phyloP scores from a whole-genome alignment of 129 eudicot species.

The Flaveria ramosissima region DNA sequence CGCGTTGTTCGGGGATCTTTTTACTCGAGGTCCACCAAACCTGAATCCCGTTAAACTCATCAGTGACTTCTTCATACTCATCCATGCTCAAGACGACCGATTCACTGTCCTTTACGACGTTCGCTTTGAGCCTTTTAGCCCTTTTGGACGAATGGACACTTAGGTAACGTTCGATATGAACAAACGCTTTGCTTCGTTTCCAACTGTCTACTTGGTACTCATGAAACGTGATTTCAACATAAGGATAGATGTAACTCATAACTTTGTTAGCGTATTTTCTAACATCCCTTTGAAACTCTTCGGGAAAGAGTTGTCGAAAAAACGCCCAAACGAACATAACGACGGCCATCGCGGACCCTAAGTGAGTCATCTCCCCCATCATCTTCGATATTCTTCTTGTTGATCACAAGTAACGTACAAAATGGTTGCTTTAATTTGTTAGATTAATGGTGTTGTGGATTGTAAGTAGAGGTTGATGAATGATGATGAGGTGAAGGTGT shows the following conservation, averaged over 20 bases:
- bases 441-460: background rate
- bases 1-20: slow-evolving; percentile 9
- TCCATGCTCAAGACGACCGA: slow-evolving; percentile 50
- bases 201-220: slow-evolving; percentile 44
- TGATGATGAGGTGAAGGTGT: background rate
- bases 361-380: slow-evolving; percentile 40
- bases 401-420: background rate
- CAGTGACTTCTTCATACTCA: slow-evolving; percentile 50
- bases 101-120: slow-evolving; percentile 35
- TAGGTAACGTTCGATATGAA: slow-evolving; percentile 50
- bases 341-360: slow-evolving; percentile 46
- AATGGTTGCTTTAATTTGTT: background rate
- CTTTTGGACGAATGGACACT: slow-evolving; percentile 29
- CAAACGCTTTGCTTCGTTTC: slow-evolving; percentile 48
- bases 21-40: slow-evolving; percentile 50
- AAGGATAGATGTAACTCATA: slow-evolving; percentile 36
- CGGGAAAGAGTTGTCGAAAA: slow-evolving; percentile 49
- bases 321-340: slow-evolving; percentile 49
- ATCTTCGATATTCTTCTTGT: slow-evolving; percentile 15
- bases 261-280: slow-evolving; percentile 35
- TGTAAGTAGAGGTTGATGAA: background rate
- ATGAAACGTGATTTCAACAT: slow-evolving; percentile 45
- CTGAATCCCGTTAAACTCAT: slow-evolving; percentile 43
- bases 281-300: slow-evolving; percentile 29
- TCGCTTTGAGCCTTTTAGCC: slow-evolving; percentile 52